phyloP scores from a whole-genome alignment of 1,139 yeast genomes.

The Magnusiomyces fungicola region DNA sequence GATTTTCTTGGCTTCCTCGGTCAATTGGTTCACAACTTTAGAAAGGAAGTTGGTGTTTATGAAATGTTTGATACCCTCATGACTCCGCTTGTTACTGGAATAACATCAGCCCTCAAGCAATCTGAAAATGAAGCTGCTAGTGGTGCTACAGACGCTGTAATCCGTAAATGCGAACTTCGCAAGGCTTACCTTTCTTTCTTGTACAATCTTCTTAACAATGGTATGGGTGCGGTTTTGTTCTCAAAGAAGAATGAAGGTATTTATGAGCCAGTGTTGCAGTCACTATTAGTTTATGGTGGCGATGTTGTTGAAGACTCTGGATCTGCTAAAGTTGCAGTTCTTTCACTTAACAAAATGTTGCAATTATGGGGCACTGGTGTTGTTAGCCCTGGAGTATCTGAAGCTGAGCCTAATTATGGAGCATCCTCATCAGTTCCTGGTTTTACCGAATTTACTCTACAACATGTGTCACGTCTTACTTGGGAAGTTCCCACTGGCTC shows the following conservation, averaged over 20 bases:
- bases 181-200: constrained; percentile 65
- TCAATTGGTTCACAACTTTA: constrained; percentile 75
- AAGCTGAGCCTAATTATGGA: constrained; percentile 41
- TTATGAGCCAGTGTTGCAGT: constrained; percentile 57
- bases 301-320: constrained; percentile 41
- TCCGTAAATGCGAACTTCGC: constrained; percentile 43
- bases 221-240: constrained; percentile 68
- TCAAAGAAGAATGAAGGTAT: constrained; percentile 57
- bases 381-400: constrained; percentile 33
- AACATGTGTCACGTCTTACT: constrained; percentile 57
- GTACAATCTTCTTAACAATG: constrained; percentile 65
- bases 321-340: constrained; percentile 61
- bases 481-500: constrained; percentile 78
- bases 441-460: constrained; percentile 57
- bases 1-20: constrained; percentile 84
- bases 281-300: constrained; percentile 59
- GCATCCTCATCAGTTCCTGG: constrained; percentile 57
- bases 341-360: constrained; percentile 61
- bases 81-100: constrained; percentile 63
- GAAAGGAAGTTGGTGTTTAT: constrained; percentile 59
- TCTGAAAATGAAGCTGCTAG: constrained; percentile 30
- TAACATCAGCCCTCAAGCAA: constrained; percentile 49
- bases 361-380: constrained; percentile 62
- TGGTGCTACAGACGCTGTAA: constrained; percentile 38
- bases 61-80: constrained; percentile 65